Percentiles rank a stretch among this genome's conserved stretches.
These are phyloP conservation scores for Podochytrium sp. DNA, from an alignment of 192 early-diverging fungal genomes.

Conservation along the genomic window DNA sequence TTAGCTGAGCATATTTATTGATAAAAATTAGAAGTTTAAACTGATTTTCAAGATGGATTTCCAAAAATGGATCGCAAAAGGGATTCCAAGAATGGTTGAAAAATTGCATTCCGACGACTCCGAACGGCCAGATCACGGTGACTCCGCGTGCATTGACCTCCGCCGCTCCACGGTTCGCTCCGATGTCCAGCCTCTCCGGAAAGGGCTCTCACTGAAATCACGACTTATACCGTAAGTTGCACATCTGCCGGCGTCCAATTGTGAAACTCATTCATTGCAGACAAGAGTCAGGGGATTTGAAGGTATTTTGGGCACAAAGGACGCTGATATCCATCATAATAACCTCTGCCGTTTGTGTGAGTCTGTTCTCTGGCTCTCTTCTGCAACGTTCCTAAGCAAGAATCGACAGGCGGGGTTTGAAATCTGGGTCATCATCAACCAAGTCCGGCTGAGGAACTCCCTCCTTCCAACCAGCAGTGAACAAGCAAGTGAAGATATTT, in stretches of 20 bases:
- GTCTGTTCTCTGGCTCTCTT: background rate
- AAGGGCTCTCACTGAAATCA: no score
- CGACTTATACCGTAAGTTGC: background rate
- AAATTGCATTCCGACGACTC: no score
- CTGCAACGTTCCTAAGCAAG: background rate
- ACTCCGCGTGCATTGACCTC: no score
- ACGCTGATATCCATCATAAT: background rate
- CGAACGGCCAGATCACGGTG: no score
- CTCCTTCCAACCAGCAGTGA: background rate
- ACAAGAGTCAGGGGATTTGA: background rate
- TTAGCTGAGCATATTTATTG: no score
- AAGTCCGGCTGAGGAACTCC: background rate
- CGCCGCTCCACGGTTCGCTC: no score
- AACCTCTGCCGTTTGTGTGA: background rate
- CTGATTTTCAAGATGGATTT: no score
- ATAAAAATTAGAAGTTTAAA: no score
- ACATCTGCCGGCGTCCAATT: background rate
- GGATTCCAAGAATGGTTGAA: no score
- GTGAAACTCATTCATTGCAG: background rate
- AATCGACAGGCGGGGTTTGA: slow-evolving; percentile 3
- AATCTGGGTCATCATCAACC: slow-evolving; percentile 13
- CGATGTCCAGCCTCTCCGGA: no score
- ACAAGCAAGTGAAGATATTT: background rate
- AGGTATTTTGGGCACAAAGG: background rate
- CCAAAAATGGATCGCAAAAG: no score